phyloP scores from a whole-genome alignment of 306 rosid genomes.

The Sphenostylis stenocarpa region DNA sequence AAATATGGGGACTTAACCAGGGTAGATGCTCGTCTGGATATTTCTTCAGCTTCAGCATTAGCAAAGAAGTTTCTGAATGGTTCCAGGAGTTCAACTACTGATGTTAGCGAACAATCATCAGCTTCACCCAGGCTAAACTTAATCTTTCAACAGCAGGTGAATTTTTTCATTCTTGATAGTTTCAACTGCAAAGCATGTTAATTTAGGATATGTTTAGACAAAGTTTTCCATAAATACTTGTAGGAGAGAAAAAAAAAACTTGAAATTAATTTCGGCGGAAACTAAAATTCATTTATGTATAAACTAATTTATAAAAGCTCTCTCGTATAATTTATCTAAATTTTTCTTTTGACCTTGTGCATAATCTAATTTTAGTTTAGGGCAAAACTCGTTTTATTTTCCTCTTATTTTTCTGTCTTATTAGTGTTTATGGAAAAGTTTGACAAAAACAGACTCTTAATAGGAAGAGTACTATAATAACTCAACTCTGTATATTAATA shows the following conservation, averaged over 20 bases:
- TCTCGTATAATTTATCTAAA: no score
- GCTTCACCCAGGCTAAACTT: conserved; percentile 78
- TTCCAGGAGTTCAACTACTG: conserved; percentile 47
- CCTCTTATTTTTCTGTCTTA: no score
- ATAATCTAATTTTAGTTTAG: no score
- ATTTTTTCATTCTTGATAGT: not conserved
- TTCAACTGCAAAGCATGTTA: conserved; percentile 8
- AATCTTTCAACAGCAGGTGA: conserved; percentile 91
- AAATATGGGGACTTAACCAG: conserved; percentile 66
- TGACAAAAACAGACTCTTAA: no score
- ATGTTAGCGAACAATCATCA: conserved; percentile 38
- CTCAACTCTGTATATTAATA: not conserved
- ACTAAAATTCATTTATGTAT: no score
- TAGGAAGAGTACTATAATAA: not conserved
- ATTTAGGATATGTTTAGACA: not conserved
- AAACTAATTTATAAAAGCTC: no score
- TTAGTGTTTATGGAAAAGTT: no score
- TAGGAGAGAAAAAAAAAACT: no score
- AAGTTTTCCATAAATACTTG: no score
- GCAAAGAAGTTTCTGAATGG: conserved; percentile 59
- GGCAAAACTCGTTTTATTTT: no score
- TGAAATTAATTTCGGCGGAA: no score
- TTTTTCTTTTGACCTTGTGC: no score
- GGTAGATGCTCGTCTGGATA: conserved; percentile 78
- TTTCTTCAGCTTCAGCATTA: conserved; percentile 70